Base-by-base conservation (phyloP, 306 rosid genomes). In the Heteromeles arbutifolia region DNA sequence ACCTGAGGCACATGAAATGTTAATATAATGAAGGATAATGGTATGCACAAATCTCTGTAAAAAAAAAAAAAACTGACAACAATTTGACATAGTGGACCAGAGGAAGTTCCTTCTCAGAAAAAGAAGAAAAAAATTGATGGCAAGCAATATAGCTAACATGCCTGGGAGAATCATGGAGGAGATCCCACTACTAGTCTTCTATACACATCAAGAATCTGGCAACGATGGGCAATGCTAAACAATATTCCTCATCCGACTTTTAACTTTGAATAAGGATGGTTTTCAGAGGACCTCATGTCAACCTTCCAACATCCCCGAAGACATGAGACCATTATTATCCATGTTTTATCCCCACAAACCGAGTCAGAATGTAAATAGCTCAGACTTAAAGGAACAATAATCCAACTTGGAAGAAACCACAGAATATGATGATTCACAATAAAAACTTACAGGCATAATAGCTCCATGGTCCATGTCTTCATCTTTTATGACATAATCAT, bases 401-500 rank as follows among this genome's bases (percentile, higher is more conserved):
- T 32, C 14, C 5, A 70, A 29, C 6, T 28, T 50, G 28, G 54
- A 39, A 52, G 44, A 54, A 52, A 54, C 50, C 44, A 73, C 22
- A 56, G 70, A 50, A 37, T 72, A 69, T 74, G 74, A 78, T 70
- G 71, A 71, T 64, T 59, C 26, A 70, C 28, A 63, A 80, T 11
- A 53, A 39, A 80, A 77, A 82, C 93, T 86, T 53, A 90, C 99
- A 78, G 78, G 87, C 84, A 84, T 84, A 48, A 84, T 84, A 48
- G 87, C 74, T 62, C 84, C 74, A 72, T 78, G 91, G 85, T 92
- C 92, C 96, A 92, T 89, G 88, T 92, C 99, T 79, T 90, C 97
- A 72, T 90, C 99, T 84, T 90, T 95, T 63, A 95, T 92, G 56
- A 90, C 97, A 83, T 92, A 95, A 88, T 90, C 97, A 70, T 95